Percentiles rank a stretch among this genome's conserved stretches.
phyloP scores from a whole-genome alignment of 169 alveolate genomes.

The Eimeria tenella region DNA sequence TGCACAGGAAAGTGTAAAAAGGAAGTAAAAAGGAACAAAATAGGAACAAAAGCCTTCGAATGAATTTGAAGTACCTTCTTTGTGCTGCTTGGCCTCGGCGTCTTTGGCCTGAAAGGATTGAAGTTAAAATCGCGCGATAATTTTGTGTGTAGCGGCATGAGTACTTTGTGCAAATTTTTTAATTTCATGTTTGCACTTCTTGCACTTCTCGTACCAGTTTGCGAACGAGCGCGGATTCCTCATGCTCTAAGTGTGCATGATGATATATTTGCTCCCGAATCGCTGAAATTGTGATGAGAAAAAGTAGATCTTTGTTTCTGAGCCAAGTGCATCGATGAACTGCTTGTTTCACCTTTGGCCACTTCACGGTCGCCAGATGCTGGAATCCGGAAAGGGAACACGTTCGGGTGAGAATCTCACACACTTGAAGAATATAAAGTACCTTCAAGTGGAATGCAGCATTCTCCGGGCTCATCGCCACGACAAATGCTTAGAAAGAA shows the following conservation, averaged over 20 bases:
- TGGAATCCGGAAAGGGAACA: neutral
- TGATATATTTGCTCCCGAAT: slow-evolving; percentile 38
- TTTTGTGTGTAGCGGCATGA: no score
- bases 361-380: slow-evolving; percentile 66
- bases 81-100: slow-evolving; percentile 57
- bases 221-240: slow-evolving; percentile 61
- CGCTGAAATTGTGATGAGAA: neutral
- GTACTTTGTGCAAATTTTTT: no score
- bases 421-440: neutral
- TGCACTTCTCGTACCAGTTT: slow-evolving; percentile 18
- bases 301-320: neutral
- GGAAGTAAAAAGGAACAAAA: neutral
- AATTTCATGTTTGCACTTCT: no score
- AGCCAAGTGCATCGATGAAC: neutral
- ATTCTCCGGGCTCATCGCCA: slow-evolving; percentile 31
- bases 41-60: neutral
- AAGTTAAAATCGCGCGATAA: neutral
- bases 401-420: no score
- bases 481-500: neutral
- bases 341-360: slow-evolving; percentile 35
- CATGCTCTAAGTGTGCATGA: slow-evolving; percentile 61
- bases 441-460: slow-evolving; percentile 59
- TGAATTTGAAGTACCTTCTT: slow-evolving; percentile 15
- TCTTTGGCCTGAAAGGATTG: slow-evolving; percentile 28
- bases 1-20: neutral